Base-by-base conservation (phyloP, 768 basidiomycete genomes). In the Phylloporus sp. region DNA sequence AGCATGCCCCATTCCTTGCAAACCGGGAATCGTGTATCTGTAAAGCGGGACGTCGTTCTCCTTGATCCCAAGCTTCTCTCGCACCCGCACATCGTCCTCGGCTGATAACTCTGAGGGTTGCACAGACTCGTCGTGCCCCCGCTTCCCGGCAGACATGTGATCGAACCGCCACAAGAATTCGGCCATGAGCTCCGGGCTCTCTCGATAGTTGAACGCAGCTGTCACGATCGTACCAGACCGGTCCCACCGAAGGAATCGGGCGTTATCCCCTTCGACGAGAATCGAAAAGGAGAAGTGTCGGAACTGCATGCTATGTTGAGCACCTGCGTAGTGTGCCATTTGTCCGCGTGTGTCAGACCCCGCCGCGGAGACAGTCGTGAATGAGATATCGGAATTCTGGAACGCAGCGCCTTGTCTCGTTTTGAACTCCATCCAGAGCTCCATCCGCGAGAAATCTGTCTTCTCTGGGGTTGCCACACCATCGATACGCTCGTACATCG, bases 121-220 rank as follows among this genome's bases (percentile, higher is more conserved):
- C 20, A 50, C 34, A 3, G 42, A 28, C 4, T 12, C n/a, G 12
- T 50, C 42, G 31, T 50, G 42, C 3, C 49, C 49, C 7, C 42
- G 42, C 9, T 50, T 16, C 15, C 7, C 16, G 1, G 8, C 15
- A 31, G 43, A 39, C n/a, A 45, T 20, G 28, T 51, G 50, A 12
- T 29, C 22, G 10, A 51, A 51, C 4, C 34, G 35, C 50, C 49
- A 50, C 16, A 49, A 29, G n/a, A 49, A 49, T 2, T 41, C 39
- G 10, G 49, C 49, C 41, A 50, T 20, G 2, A 36, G 4, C 26
- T 38, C 13, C 2, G 49, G 49, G 2, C 27, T 20, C 29, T 27
- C 4, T 3, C 49, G 34, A n/a, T 35, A 36, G 16, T 50, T 28
- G 32, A 44, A 50, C 5, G 34, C 49, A 11, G 40, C 49, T 4